Evolutionary conservation across 176 grass and related monocot species (phyloP).

Genomic region (Leersia perrieri): DNA sequence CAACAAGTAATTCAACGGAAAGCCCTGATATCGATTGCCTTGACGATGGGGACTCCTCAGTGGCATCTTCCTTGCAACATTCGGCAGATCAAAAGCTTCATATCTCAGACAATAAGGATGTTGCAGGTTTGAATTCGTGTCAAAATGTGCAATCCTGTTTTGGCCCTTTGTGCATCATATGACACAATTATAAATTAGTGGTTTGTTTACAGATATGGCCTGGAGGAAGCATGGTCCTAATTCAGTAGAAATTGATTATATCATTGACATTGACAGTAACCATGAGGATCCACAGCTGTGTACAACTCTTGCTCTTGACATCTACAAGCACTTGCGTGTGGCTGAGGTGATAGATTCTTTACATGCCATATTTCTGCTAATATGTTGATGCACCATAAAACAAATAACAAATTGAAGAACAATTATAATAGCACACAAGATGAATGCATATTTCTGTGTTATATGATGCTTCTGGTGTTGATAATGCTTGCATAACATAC

Average conservation of each 20-base stretch:
- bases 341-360: slow-evolving; percentile 64
- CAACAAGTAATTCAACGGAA: slow-evolving; percentile 64
- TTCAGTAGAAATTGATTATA: slow-evolving; percentile 34
- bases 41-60: slow-evolving; percentile 48
- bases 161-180: background rate
- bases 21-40: slow-evolving; percentile 56
- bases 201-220: slow-evolving; percentile 34
- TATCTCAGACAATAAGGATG: slow-evolving; percentile 47
- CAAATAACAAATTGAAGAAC: background rate
- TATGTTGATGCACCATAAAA: background rate
- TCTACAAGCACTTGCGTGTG: slow-evolving; percentile 64
- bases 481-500: background rate
- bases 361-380: background rate
- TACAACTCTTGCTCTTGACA: slow-evolving; percentile 64
- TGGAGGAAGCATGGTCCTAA: slow-evolving; percentile 35
- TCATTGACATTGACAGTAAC: slow-evolving; percentile 40
- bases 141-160: background rate
- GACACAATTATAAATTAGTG: background rate
- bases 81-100: slow-evolving; percentile 48
- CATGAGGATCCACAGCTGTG: slow-evolving; percentile 55
- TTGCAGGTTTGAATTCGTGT: slow-evolving; percentile 48
- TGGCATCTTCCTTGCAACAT: slow-evolving; percentile 54
- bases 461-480: background rate
- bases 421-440: background rate
- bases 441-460: slow-evolving; percentile 8